Conservation (phyloP, 768 basidiomycete genomes). For the Tricholoma furcatifolium region DNA sequence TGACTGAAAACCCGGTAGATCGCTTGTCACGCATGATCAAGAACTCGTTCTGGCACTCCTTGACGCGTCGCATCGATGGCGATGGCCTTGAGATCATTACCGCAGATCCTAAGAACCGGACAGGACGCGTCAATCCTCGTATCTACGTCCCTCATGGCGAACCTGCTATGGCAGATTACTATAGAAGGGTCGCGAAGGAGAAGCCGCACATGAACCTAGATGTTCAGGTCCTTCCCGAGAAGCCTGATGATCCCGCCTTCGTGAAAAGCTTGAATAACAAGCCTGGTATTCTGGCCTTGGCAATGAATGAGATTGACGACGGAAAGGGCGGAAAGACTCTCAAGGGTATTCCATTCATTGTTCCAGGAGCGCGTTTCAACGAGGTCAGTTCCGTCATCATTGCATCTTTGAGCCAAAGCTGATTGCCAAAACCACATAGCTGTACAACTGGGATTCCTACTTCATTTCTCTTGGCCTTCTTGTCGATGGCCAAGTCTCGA, state of each 20-base stretch:
- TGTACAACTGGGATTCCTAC: constrained; percentile 96
- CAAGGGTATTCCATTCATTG: constrained; percentile 95
- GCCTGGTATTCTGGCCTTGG: constrained; percentile 91
- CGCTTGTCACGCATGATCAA: constrained; percentile 96
- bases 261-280: constrained; percentile 93
- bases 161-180: constrained; percentile 94
- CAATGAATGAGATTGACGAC: constrained; percentile 91
- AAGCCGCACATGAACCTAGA: constrained; percentile 95
- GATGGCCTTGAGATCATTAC: constrained; percentile 97
- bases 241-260: constrained; percentile 83
- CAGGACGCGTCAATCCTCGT: constrained; percentile 83
- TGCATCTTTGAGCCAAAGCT: constrained; percentile 8
- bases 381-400: constrained; percentile 53
- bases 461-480: constrained; percentile 93
- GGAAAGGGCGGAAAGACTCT: constrained; percentile 74
- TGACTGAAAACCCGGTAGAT: constrained; percentile 97
- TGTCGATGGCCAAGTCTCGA: constrained; percentile 89
- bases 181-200: constrained; percentile 82
- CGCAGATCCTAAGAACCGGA: constrained; percentile 97
- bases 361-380: constrained; percentile 93
- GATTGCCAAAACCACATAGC: constrained; percentile 37
- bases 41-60: constrained; percentile 96
- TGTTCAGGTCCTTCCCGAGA: constrained; percentile 84
- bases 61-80: constrained; percentile 95
- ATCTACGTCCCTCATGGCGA: constrained; percentile 96